Evolutionary conservation across 2,329 filamentous ascomycete species (phyloP), one percentile per base, ranked within the genome.

Genomic region (Conoideocrella luteorostrata): DNA sequence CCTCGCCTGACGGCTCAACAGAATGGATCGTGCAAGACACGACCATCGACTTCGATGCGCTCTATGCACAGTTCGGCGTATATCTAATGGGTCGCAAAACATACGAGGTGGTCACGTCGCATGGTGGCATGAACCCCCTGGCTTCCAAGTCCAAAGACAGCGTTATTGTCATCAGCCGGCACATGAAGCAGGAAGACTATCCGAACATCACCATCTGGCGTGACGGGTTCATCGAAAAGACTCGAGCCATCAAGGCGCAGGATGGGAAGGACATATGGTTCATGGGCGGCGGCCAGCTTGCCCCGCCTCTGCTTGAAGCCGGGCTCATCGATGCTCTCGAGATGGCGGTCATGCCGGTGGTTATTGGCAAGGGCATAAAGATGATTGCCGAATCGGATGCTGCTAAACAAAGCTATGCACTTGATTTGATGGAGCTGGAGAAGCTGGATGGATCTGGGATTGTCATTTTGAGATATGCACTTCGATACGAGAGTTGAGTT

Each of bases 31-130:
- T 59, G 11, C 39, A 58, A 2, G 63, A 65, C 46, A 7, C 45
- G 0, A 51, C 45, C 34, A 62, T 66, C 26, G 57, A 63, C 39
- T 66, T 66, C n/a, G 44, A 48, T 1, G 43, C 52, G 0, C 54
- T 66, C 0, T 62, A 62, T 41, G 48, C 50, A 1, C 43, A 60
- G 6, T 66, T 64, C 39, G 54, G 54, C 29, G 46, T 40, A 6
- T 63, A 63, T 28, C 24, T 66, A 49, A 65, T 66, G 61, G 63
- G 62, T 3, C 60, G 63, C 17, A 62, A 57, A 44, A 64, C 63
- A 0, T 65, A 63, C 43, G 49, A 65, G 15, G 50, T 50, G 7
- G 57, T 65, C 45, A 45, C 33, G 6, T 44, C 47, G 1, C 33
- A 42, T 41, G 23, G 50, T 2, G 50, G 49, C 13, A 30, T 39